These are phyloP conservation scores for Raffaelea arxii DNA, from an alignment of 2,329 filamentous ascomycete species.

Conservation along the genomic window DNA sequence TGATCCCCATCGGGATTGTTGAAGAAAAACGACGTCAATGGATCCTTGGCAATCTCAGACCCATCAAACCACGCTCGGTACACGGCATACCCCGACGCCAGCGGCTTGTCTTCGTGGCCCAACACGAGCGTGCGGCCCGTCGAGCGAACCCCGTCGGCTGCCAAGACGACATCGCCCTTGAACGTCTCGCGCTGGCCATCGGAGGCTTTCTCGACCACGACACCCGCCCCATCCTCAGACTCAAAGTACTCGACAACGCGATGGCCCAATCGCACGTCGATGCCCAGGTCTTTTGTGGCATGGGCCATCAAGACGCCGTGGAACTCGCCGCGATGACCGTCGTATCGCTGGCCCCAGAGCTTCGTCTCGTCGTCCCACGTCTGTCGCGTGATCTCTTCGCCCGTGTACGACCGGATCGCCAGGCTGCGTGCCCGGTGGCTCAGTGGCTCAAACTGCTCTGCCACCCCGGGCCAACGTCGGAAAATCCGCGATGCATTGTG, in stretches of 20 bases:
- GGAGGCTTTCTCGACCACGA: conserved; percentile 39
- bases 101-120: conserved; percentile 32
- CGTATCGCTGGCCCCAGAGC: conserved; percentile 36
- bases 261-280: conserved; percentile 40
- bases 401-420: conserved; percentile 10
- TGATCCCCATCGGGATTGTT: conserved; percentile 31
- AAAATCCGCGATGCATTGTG: conserved; percentile 52
- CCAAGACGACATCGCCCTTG: conserved; percentile 35
- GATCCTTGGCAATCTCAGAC: conserved; percentile 13
- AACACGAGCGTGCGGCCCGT: conserved; percentile 33
- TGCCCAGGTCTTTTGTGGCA: conserved; percentile 37
- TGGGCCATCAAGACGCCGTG: conserved; percentile 40
- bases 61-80: conserved; percentile 35
- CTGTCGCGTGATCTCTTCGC: conserved; percentile 10
- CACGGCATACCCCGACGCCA: conserved; percentile 33
- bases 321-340: conserved; percentile 43
- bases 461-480: conserved; percentile 30
- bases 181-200: conserved; percentile 11
- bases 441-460: conserved; percentile 36
- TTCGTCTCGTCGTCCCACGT: conserved; percentile 11
- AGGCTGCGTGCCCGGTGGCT: conserved; percentile 31
- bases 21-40: conserved; percentile 11
- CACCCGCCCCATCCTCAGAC: conserved; percentile 33
- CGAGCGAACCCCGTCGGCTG: conserved; percentile 39
- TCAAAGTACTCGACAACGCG: conserved; percentile 41